These are phyloP conservation scores for Talaromyces verruculosus DNA, from an alignment of 2,329 filamentous ascomycete genomes.

Conservation along the genomic window DNA sequence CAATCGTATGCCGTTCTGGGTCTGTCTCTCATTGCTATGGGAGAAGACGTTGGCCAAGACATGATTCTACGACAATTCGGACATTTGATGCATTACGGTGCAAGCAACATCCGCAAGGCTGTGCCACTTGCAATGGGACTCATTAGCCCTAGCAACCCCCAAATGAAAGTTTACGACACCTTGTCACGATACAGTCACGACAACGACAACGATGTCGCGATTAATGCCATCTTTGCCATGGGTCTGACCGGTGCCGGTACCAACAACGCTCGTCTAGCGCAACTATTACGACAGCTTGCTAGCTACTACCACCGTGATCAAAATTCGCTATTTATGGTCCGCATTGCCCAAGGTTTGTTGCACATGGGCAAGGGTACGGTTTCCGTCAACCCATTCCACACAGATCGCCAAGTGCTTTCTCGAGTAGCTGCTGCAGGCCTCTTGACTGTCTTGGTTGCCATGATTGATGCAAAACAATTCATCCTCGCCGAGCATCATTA, in stretches of 20 bases:
- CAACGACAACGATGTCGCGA: constrained; percentile 95
- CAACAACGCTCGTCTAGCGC: constrained; percentile 94
- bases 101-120: constrained; percentile 93
- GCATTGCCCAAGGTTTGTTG: constrained; percentile 92
- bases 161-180: constrained; percentile 99
- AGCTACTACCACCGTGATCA: constrained; percentile 98
- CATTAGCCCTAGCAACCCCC: constrained; percentile 94
- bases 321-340: constrained; percentile 97
- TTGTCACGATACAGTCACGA: constrained; percentile 97
- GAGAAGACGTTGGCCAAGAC: constrained; percentile 95
- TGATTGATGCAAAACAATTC: constrained; percentile 93
- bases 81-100: constrained; percentile 98
- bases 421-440: constrained; percentile 86
- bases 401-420: constrained; percentile 92
- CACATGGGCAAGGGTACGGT: constrained; percentile 99
- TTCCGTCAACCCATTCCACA: constrained; percentile 97
- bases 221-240: constrained; percentile 99
- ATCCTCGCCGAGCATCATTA: constrained; percentile 75
- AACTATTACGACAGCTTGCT: constrained; percentile 88
- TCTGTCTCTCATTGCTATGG: constrained; percentile 93
- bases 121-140: constrained; percentile 96
- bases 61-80: constrained; percentile 98
- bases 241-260: constrained; percentile 93
- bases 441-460: constrained; percentile 82
- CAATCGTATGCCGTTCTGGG: constrained; percentile 96